Percentiles rank a stretch among this genome's conserved stretches.
Evolutionary conservation across 495 filamentous ascomycete species (phyloP).

Genomic region (Beverwykella pulmonaria): DNA sequence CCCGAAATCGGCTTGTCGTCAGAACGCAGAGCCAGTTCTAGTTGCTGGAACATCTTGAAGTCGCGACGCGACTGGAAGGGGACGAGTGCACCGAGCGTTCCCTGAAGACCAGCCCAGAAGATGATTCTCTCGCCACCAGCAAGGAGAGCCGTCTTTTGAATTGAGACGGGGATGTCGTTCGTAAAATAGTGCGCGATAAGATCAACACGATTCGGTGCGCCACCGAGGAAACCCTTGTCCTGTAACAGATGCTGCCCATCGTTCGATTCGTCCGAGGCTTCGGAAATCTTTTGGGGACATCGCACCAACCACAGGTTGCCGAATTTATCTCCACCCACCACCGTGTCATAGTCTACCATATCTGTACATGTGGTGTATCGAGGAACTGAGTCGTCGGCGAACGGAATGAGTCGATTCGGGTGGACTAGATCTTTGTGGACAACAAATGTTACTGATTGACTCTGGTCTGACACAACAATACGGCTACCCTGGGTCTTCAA

Average conservation of each 20-base stretch:
- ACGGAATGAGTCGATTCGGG: constrained; percentile 81
- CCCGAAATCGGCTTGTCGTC: constrained; percentile 88
- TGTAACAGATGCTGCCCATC: constrained; percentile 87
- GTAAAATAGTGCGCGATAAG: constrained; percentile 85
- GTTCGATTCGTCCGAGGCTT: constrained; percentile 89
- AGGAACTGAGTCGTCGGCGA: constrained; percentile 83
- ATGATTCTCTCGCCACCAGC: constrained; percentile 89
- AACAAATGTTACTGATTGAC: constrained; percentile 85
- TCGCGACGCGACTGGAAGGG: constrained; percentile 90
- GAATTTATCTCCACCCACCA: constrained; percentile 95
- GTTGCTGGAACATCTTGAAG: constrained; percentile 93
- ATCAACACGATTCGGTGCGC: constrained; percentile 78
- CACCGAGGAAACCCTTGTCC: constrained; percentile 84
- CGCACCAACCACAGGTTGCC: constrained; percentile 93
- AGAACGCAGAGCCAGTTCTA: constrained; percentile 80
- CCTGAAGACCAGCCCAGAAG: constrained; percentile 91
- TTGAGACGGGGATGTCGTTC: constrained; percentile 87
- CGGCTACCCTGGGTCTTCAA: constrained; percentile 90
- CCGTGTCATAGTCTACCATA: constrained; percentile 98
- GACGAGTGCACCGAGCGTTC: constrained; percentile 87
- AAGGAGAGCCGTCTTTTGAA: constrained; percentile 87
- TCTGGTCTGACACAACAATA: constrained; percentile 88
- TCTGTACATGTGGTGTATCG: constrained; percentile 85
- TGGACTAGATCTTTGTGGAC: constrained; percentile 86
- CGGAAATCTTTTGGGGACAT: constrained; percentile 80